A percentile compares a stretch with the other conserved stretches of the same genome.
These are phyloP conservation scores for Epichloe aotearoae DNA, from an alignment of 2,329 filamentous ascomycete genomes.

Conservation along the genomic window DNA sequence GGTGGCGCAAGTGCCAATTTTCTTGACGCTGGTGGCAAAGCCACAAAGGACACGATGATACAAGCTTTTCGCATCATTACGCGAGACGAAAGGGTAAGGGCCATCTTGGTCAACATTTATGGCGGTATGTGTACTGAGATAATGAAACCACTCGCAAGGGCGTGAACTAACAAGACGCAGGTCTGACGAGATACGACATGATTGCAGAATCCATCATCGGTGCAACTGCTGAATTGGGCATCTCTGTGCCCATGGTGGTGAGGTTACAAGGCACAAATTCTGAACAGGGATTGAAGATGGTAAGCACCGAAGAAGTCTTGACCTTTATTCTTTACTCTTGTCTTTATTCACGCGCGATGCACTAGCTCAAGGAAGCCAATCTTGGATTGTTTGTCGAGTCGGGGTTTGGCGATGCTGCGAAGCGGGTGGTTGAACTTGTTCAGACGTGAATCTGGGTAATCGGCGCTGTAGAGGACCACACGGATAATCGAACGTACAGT, in stretches of 20 bases:
- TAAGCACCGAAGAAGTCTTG: constrained; percentile 10
- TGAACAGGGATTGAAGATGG: constrained; percentile 25
- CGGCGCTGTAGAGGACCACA: no score
- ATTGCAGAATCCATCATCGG: constrained; percentile 35
- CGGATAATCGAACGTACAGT: no score
- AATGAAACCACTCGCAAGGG: neutral
- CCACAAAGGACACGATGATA: constrained; percentile 68
- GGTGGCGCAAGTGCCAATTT: constrained; percentile 69
- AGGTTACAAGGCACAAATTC: constrained; percentile 35
- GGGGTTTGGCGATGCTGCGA: constrained; percentile 24
- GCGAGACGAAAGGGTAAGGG: constrained; percentile 56
- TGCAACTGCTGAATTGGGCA: constrained; percentile 23
- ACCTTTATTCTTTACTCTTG: no score
- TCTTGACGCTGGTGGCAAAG: constrained; percentile 80
- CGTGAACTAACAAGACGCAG: constrained; percentile 13
- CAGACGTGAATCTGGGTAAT: no score
- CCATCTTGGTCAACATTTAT: constrained; percentile 48
- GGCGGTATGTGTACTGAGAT: constrained; percentile 16
- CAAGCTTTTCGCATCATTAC: constrained; percentile 63
- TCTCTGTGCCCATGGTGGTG: constrained; percentile 30
- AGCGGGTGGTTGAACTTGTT: constrained; percentile 20
- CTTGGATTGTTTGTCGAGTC: constrained; percentile 25
- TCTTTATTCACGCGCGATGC: neutral
- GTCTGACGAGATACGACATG: constrained; percentile 36
- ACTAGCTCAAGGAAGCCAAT: constrained; percentile 22